phyloP scores from a whole-genome alignment of 371 early-diverging fungal species.

The Mortierella sp. region DNA sequence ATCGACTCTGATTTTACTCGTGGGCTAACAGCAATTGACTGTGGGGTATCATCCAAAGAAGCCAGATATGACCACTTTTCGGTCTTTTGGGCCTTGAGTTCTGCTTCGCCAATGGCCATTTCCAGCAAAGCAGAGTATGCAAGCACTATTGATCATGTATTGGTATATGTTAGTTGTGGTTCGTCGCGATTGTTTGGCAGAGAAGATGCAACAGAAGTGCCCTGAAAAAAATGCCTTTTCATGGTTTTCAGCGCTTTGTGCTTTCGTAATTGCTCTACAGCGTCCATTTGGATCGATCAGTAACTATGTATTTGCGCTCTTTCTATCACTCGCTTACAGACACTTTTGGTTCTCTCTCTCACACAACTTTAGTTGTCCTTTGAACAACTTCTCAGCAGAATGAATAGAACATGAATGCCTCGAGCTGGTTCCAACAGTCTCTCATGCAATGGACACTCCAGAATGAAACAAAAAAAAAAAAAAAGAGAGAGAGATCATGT shows the following conservation, averaged over 20 bases:
- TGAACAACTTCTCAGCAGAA: no score
- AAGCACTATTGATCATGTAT: conserved; percentile 25
- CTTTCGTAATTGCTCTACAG: neutral
- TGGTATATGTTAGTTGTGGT: neutral
- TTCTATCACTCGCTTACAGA: no score
- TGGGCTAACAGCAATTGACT: conserved; percentile 34
- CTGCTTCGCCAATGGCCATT: conserved; percentile 45
- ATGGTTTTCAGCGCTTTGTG: neutral
- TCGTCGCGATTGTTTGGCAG: neutral
- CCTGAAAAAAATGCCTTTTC: neutral
- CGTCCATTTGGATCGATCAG: neutral
- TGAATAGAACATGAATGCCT: no score
- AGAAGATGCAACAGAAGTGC: no score
- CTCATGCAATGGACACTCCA: neutral
- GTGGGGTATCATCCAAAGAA: conserved; percentile 50
- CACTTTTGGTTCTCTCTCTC: no score
- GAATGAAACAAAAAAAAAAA: neutral
- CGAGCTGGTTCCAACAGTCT: no score
- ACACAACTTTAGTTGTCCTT: no score
- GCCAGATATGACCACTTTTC: conserved; percentile 29
- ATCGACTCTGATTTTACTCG: conserved; percentile 34
- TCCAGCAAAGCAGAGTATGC: conserved; percentile 53
- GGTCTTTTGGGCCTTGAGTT: conserved; percentile 19
- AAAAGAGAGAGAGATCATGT: neutral
- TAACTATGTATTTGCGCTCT: no score